Base-by-base conservation (phyloP, 176 grass and related monocot species). In the Oryza nivara region DNA sequence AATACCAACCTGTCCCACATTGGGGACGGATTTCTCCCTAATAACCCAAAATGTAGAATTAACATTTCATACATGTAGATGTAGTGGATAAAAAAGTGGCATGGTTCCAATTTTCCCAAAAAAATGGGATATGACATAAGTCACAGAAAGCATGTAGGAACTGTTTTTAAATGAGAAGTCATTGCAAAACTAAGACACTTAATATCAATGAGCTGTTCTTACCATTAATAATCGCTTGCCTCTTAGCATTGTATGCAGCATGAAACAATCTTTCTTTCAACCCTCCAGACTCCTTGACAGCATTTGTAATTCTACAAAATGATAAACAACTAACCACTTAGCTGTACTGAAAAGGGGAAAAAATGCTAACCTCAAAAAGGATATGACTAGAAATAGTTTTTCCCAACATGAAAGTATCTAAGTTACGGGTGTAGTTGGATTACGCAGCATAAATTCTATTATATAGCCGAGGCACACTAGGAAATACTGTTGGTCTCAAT, bases 1-100 rank as follows among this genome's bases (percentile, higher is more conserved):
- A 98, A 98, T 79, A 98, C 96, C 80, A 98, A 78, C 81, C 77
- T 98, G 78, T 95, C 96, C 96, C 96, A 98, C 75, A 98, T 93
- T 78, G 89, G 89, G 34, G 91, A 95, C 49, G 96, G 91, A 86
- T 85, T 95, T 74, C 64, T 79, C 16, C 96, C 96, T 98, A 83
- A 56, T 69, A 77, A 61, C 13, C 73, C n/a, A 77, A 43, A 80
- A 30, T 48, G 7, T 54, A 72, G 30, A 82, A 72, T 19, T 88
- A 78, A 69, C 7, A 23, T 69, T 32, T 65, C 26, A 61, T 66
- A 77, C 5, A 52, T 28, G 38, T 28, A 36, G 40, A 41, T 41
- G 40, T 41, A 8, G 22, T 54, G 13, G 7, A 25, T 34, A 8
- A 41, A 32, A 32, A 26, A 26, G 26, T 26, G 26, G 26, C 26